Base-by-base conservation (phyloP, 768 basidiomycete genomes). In the Leucosporidium creatinivorum region DNA sequence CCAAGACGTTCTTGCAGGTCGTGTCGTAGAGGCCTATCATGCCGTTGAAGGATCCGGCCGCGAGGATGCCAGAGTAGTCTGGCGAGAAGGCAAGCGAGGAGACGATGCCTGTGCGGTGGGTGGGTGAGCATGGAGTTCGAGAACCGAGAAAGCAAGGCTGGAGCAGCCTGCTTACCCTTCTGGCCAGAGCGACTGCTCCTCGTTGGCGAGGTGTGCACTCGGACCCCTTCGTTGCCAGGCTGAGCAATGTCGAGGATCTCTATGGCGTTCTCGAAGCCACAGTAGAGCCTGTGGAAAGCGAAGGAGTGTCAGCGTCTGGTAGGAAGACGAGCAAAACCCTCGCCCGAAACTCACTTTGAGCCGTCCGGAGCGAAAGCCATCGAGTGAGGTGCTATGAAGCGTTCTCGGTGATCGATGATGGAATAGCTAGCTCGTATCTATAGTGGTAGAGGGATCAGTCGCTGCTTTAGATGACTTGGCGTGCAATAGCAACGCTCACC, bases 391-490 rank as follows among this genome's bases (percentile, higher is more conserved):
- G 91, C 92, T 50, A 96, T 81, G 62, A 90, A 85, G 39, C 93
- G 84, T 79, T 97, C 94, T n/a, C 88, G 82, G 74, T 98, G 93
- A 77, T 97, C 93, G 15, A 97, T 84, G 49, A 97, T 94, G 50
- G 82, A 82, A 77, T 98, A 97, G 1, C 91, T 93, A 0, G 93
- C 94, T 23, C 93, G 85, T 25, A 91, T 83, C 93, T 96, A 75
- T 26, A 21, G 1, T 12, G 49, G 23, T 70, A 39, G 57, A 62
- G 60, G 48, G 49, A 67, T 58, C 25, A 49, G 30, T 36, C 58
- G 33, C 49, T 33, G 28, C 31, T 51, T 26, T 49, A 59, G 36
- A 26, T n/a, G 33, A n/a, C 36, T 26, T 19, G 18, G 50, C 39
- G 39, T 12, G 39, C 39, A 58, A n/a, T 58, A 58, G 49, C 19